Evolutionary conservation across 345 rosid genomes (phyloP), one percentile per base, ranked within the genome.

Genomic region (Ceriops zippeliana): DNA sequence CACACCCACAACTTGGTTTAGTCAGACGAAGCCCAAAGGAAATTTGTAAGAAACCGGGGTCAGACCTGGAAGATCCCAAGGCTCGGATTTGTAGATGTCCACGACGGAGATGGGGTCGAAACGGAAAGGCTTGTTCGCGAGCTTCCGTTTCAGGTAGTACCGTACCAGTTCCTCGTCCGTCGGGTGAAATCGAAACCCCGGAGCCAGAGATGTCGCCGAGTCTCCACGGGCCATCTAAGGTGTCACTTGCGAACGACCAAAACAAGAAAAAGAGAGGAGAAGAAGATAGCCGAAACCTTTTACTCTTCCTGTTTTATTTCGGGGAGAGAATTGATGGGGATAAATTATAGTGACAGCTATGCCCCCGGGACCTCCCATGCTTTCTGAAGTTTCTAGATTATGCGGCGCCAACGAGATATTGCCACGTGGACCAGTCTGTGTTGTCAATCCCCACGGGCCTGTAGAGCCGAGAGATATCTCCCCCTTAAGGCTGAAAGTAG

Each of bases 31-130:
- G 47, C 1, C 47, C 19, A 1, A 17, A 5, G n/a, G n/a, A 21
- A 7, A n/a, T 24, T 7, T 6, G 2, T 1, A 21, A 52, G 8
- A 52, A 52, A 20, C 24, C 24, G 8, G 57, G 11, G 26, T 3
- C 26, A n/a, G 58, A 91, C 96, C 86, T 15, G 98, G 98, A 7
- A 93, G 98, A 75, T 93, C 98, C 98, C 98, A 93, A 0, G 97
- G 98, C 80, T 91, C 97, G 64, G 85, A 73, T 70, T 83, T 91
- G 80, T 93, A 93, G 46, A 93, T 71, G 72, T 93, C 93, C 27
- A 83, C 61, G 56, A 84, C 95, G 56, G 93, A 85, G 66, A 93
- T 91, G 19, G 92, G 80, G 69, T 93, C 90, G 34, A 88, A 78
- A 19, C 89, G 85, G 47, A 86, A 82, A 52, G 91, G 91, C 71